Conservation (phyloP, 164 flowering plant genomes). For the Sedum album region DNA sequence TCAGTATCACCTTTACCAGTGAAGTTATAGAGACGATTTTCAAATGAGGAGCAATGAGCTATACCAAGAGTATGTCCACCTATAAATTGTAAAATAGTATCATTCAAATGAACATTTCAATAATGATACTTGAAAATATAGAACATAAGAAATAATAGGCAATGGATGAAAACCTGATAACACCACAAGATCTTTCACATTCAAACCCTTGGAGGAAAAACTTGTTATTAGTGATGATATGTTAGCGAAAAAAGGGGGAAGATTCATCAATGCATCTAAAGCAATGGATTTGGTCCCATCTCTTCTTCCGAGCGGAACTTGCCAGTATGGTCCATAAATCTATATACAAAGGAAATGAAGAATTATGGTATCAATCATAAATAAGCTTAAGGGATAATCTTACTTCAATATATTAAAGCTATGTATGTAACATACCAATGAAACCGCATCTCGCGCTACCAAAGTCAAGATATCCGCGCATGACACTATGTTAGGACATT, state of each 20-base stretch:
- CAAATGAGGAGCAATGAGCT: not conserved
- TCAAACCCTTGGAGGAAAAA: not conserved
- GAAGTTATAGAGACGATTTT: slow-evolving; percentile 33
- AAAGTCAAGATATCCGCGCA: slow-evolving; percentile 4
- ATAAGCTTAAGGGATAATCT: not conserved
- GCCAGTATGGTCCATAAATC: not conserved
- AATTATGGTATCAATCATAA: not conserved
- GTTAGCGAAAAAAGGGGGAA: not conserved
- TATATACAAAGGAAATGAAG: not conserved
- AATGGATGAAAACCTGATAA: not conserved
- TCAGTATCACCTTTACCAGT: slow-evolving; percentile 43
- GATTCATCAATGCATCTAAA: not conserved
- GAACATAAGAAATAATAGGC: too few species aligned
- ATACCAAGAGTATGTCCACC: not conserved
- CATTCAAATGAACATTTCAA: not conserved
- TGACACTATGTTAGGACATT: not conserved
- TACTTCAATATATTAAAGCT: too few species aligned
- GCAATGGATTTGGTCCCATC: not conserved
- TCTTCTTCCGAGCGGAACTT: not conserved
- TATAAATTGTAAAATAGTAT: too few species aligned
- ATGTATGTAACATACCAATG: slow-evolving; percentile 1
- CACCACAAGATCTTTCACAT: not conserved
- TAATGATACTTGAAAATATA: too few species aligned
- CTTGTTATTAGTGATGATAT: not conserved
- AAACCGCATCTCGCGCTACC: not conserved